phyloP scores from a whole-genome alignment of 139 green algal species.

The Chlorokybus atmophyticus region DNA sequence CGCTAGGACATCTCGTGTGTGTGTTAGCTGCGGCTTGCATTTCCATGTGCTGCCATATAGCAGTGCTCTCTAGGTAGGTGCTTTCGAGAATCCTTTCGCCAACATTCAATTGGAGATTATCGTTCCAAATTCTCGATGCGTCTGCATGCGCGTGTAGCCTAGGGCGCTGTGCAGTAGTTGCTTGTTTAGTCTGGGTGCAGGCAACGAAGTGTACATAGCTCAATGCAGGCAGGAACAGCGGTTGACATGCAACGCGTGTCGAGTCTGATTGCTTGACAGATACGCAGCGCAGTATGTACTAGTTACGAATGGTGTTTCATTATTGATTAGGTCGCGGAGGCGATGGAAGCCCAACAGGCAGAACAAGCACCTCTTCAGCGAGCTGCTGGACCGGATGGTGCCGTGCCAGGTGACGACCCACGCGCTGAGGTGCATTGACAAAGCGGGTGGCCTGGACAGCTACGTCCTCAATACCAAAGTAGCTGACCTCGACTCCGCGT shows the following conservation, averaged over 20 bases:
- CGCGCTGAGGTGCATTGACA: slow-evolving; percentile 71
- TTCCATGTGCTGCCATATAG: too few relatives aligned
- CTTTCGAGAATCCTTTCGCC: too few relatives aligned
- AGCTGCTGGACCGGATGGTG: slow-evolving; percentile 45
- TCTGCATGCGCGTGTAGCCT: too few relatives aligned
- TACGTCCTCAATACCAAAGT: slow-evolving; percentile 62
- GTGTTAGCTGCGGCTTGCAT: too few relatives aligned
- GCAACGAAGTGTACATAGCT: too few relatives aligned
- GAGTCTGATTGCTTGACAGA: neutral
- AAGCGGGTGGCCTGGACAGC: slow-evolving; percentile 60
- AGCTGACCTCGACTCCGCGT: slow-evolving; percentile 37
- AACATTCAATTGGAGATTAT: too few relatives aligned
- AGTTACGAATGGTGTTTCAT: too few relatives aligned
- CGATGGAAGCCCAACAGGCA: slow-evolving; percentile 68
- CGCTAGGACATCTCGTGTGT: too few relatives aligned
- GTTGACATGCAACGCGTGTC: neutral
- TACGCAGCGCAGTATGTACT: neutral
- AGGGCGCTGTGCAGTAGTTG: too few relatives aligned
- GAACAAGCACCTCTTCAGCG: slow-evolving; percentile 52
- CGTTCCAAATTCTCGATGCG: too few relatives aligned
- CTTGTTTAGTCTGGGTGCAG: too few relatives aligned
- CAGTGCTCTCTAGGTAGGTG: too few relatives aligned
- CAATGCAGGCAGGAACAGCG: neutral
- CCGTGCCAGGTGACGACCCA: slow-evolving; percentile 52
- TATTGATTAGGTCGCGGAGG: slow-evolving; percentile 47